phyloP scores from a whole-genome alignment of 106 monocot genomes.

The Allium sativum region DNA sequence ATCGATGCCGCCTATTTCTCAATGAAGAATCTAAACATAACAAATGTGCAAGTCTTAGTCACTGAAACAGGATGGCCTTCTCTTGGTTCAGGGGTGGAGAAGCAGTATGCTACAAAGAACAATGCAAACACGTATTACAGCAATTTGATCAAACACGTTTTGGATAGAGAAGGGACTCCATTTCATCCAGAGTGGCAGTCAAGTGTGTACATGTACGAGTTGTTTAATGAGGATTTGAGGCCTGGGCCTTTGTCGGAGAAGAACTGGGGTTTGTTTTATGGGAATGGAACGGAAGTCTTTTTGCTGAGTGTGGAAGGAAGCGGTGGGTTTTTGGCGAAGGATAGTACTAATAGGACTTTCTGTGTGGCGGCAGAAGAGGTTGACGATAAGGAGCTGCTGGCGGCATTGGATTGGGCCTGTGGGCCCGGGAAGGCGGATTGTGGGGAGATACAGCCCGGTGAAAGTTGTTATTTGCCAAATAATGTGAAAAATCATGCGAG shows the following conservation, averaged over 20 bases:
- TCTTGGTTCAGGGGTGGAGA: constrained; percentile 29
- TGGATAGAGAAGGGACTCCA: constrained; percentile 63
- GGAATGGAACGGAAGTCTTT: constrained; percentile 64
- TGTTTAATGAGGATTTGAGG: constrained; percentile 75
- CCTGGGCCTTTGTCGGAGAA: constrained; percentile 66
- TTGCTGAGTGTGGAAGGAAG: constrained; percentile 60
- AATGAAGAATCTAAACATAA: constrained; percentile 57
- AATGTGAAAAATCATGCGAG: constrained; percentile 64
- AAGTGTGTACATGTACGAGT: constrained; percentile 78
- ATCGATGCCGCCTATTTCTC: constrained; percentile 77
- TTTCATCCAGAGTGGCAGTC: constrained; percentile 53
- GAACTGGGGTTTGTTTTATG: constrained; percentile 84
- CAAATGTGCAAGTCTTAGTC: constrained; percentile 42
- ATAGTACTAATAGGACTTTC: constrained; percentile 69
- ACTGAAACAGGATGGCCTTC: constrained; percentile 96
- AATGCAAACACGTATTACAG: constrained; percentile 78
- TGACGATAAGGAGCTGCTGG: constrained; percentile 51
- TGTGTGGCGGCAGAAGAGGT: constrained; percentile 62
- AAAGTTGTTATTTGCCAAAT: constrained; percentile 68
- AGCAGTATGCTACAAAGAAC: constrained; percentile 61
- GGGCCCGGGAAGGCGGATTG: constrained; percentile 84
- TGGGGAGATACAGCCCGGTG: constrained; percentile 75
- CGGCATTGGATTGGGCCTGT: constrained; percentile 95
- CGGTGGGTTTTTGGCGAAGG: constrained; percentile 81
- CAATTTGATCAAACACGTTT: constrained; percentile 72